Percentiles rank a stretch among this genome's conserved stretches.
phyloP scores from a whole-genome alignment of 2,329 filamentous ascomycete species.

The Penicillium decumbens region DNA sequence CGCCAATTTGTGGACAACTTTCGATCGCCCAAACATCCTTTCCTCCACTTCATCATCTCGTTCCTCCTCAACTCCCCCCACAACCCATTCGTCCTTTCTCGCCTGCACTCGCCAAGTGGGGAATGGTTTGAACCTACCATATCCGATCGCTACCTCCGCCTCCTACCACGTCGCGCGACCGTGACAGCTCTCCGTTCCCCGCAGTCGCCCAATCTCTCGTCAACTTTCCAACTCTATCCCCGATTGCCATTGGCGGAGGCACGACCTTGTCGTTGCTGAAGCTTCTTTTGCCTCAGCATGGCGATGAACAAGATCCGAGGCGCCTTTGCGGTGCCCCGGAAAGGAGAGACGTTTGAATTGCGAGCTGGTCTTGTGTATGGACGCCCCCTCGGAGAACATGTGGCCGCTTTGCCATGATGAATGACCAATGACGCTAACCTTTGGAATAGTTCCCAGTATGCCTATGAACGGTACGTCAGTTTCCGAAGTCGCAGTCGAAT shows the following conservation, averaged over 20 bases:
- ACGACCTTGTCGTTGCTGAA: conserved; percentile 37
- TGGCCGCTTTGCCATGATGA: conserved; percentile 7
- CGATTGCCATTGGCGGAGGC: conserved; percentile 28
- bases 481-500: background rate
- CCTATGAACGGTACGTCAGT: conserved; percentile 71
- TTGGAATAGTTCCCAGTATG: conserved; percentile 78
- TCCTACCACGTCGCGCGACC: conserved; percentile 24
- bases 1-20: conserved; percentile 34
- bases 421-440: conserved; percentile 34
- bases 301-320: conserved; percentile 94
- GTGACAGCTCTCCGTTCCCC: conserved; percentile 32
- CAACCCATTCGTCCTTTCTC: conserved; percentile 6
- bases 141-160: conserved; percentile 8
- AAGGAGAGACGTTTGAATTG: conserved; percentile 97
- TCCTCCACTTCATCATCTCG: conserved; percentile 13
- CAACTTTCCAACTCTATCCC: conserved; percentile 13
- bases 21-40: conserved; percentile 25
- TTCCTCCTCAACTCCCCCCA: conserved; percentile 6
- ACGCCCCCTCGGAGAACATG: conserved; percentile 21
- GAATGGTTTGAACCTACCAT: conserved; percentile 8
- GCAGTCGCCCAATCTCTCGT: conserved; percentile 26
- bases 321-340: conserved; percentile 86
- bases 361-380: conserved; percentile 76
- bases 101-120: conserved; percentile 7
- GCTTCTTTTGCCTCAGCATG: conserved; percentile 51